These are phyloP conservation scores for Hansfordia pulvinata DNA, from an alignment of 2,329 filamentous ascomycete genomes.

Conservation along the genomic window DNA sequence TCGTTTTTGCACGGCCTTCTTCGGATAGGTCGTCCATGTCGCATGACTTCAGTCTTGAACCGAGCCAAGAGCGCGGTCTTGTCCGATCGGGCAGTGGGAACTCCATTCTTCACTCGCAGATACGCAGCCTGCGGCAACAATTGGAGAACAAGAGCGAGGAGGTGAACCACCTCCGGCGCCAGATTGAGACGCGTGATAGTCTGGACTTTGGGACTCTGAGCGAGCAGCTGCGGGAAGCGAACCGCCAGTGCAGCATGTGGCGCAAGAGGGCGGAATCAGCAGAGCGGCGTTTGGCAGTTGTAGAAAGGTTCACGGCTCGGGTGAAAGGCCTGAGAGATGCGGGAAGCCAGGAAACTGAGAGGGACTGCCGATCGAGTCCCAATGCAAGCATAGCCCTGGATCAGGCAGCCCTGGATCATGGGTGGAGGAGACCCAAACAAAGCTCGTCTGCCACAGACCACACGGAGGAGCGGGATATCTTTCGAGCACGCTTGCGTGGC, in stretches of 20 bases:
- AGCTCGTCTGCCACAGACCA: too few species aligned
- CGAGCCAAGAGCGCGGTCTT: too few species aligned
- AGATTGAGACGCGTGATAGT: conserved; percentile 28
- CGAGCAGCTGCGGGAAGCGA: conserved; percentile 30
- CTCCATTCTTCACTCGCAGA: conserved; percentile 29
- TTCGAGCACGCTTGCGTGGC: too few species aligned
- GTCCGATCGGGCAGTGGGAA: conserved; percentile 15
- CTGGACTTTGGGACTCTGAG: conserved; percentile 30
- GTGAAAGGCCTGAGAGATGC: conserved; percentile 10
- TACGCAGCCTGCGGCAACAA: conserved; percentile 32
- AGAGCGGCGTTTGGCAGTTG: conserved; percentile 34
- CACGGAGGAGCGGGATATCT: too few species aligned
- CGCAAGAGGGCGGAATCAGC: conserved; percentile 39
- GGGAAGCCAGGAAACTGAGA: not conserved
- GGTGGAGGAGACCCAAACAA: too few species aligned
- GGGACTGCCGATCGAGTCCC: too few species aligned
- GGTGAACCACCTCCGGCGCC: conserved; percentile 25
- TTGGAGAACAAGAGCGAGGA: conserved; percentile 33
- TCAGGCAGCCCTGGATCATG: too few species aligned
- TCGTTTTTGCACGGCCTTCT: conserved; percentile 19
- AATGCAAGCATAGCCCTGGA: too few species aligned
- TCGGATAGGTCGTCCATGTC: too few species aligned
- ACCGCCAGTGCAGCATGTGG: conserved; percentile 33
- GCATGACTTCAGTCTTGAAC: too few species aligned
- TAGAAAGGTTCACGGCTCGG: conserved; percentile 26